Percentiles rank a stretch among this genome's conserved stretches.
These are phyloP conservation scores for Fusarium marasasianum DNA, from an alignment of 2,329 filamentous ascomycete species.

Conservation along the genomic window DNA sequence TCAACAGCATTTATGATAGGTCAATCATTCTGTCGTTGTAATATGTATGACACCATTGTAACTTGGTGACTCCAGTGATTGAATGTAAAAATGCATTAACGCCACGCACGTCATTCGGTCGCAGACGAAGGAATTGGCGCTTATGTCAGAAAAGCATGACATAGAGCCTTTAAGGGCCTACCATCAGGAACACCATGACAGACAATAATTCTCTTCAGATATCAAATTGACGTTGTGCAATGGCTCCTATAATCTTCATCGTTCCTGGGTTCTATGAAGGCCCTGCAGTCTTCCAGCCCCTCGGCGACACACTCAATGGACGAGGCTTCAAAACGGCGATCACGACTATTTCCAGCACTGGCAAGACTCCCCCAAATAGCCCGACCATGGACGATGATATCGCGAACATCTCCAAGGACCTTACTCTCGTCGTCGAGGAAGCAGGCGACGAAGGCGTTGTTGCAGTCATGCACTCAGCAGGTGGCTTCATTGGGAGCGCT, in stretches of 20 bases:
- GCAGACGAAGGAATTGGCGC: no score
- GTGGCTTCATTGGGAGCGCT: background rate
- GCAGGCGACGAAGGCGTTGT: background rate
- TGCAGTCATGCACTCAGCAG: background rate
- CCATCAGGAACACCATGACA: no score
- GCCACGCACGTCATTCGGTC: no score
- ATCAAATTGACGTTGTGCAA: rapidly evolving
- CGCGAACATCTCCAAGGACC: background rate
- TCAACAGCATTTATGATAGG: no score
- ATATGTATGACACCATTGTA: no score
- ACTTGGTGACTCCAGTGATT: no score
- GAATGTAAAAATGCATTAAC: no score
- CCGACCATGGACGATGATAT: background rate
- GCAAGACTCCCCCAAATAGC: background rate
- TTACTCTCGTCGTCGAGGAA: background rate
- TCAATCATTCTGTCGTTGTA: no score
- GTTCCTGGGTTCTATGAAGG: background rate
- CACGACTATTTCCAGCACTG: background rate
- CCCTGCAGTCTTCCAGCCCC: background rate
- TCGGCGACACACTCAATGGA: background rate
- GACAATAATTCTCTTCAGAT: rapidly evolving
- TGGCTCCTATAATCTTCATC: background rate
- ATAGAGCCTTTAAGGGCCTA: no score
- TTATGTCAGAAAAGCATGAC: no score
- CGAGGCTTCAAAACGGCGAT: background rate